Conservation (phyloP, 1,139 yeast genomes). For the Geotrichum reessii region DNA sequence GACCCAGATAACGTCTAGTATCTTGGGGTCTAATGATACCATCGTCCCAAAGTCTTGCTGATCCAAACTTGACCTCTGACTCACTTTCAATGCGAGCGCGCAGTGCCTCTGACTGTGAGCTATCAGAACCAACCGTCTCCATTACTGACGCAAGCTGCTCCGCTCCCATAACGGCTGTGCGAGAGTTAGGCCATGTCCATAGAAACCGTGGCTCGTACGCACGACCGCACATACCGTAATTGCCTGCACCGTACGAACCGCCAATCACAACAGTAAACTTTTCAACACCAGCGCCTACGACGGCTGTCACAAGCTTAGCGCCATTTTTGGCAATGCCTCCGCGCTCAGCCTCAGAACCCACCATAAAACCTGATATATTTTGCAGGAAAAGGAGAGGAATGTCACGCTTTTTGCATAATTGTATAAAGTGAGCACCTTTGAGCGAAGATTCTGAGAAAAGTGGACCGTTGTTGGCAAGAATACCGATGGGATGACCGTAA, state of each 20-base stretch:
- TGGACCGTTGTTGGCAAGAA: slow-evolving; percentile 37
- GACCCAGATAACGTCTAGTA: slow-evolving; percentile 34
- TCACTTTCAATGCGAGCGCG: slow-evolving; percentile 33
- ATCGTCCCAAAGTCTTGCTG: slow-evolving; percentile 37
- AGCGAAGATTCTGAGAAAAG: slow-evolving; percentile 34
- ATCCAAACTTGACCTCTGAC: slow-evolving; percentile 32
- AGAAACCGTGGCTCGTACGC: slow-evolving; percentile 36
- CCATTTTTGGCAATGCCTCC: slow-evolving; percentile 38
- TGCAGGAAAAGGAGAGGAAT: slow-evolving; percentile 35
- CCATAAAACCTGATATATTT: slow-evolving; percentile 38
- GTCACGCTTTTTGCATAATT: slow-evolving; percentile 35
- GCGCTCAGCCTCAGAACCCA: slow-evolving; percentile 36
- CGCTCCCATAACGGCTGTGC: slow-evolving; percentile 38
- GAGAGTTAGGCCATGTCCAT: slow-evolving; percentile 37
- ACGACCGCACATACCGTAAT: slow-evolving; percentile 38
- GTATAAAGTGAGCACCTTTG: slow-evolving; percentile 37
- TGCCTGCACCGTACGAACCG: slow-evolving; percentile 37
- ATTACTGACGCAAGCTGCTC: slow-evolving; percentile 36
- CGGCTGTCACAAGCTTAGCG: slow-evolving; percentile 36
- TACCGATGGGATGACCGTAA: slow-evolving; percentile 35
- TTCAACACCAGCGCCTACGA: slow-evolving; percentile 35
- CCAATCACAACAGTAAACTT: slow-evolving; percentile 36
- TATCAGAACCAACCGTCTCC: slow-evolving; percentile 32
- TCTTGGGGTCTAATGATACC: slow-evolving; percentile 35
- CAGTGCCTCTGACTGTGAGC: slow-evolving; percentile 26